Percentiles rank a stretch among this genome's conserved stretches.
Evolutionary conservation across 495 filamentous ascomycete species (phyloP).

Genomic region (Aspergillus affinis): DNA sequence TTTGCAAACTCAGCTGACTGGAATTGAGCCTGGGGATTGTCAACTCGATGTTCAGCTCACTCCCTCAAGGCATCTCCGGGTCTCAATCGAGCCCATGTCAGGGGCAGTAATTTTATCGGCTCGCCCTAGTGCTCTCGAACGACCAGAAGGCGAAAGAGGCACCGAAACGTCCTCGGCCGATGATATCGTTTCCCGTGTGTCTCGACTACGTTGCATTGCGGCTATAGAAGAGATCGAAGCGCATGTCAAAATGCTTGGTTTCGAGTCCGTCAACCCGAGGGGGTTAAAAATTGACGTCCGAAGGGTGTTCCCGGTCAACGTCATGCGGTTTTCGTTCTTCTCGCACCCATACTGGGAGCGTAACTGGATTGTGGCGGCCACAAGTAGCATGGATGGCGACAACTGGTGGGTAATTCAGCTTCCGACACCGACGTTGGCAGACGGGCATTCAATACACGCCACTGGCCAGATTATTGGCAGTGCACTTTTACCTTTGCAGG

Average conservation of each 20-base stretch:
- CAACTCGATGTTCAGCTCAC: conserved; percentile 67
- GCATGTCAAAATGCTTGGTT: conserved; percentile 59
- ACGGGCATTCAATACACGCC: conserved; percentile 8
- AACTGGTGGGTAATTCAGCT: conserved; percentile 72
- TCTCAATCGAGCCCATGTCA: conserved; percentile 67
- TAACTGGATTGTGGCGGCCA: conserved; percentile 68
- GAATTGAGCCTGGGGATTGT: conserved; percentile 63
- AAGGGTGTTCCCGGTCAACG: conserved; percentile 58
- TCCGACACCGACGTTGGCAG: conserved; percentile 23
- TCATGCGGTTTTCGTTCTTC: conserved; percentile 62
- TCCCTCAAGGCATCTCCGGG: conserved; percentile 50
- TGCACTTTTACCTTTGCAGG: conserved; percentile 23
- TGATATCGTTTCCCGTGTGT: conserved; percentile 52
- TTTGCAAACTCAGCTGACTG: conserved; percentile 54
- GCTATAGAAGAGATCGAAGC: conserved; percentile 63
- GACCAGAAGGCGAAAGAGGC: conserved; percentile 37
- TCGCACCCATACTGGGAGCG: conserved; percentile 59
- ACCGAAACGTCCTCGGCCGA: conserved; percentile 49
- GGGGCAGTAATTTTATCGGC: conserved; percentile 40
- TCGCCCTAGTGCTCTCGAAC: conserved; percentile 45
- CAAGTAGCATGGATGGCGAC: conserved; percentile 70
- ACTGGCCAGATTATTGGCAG: conserved; percentile 30
- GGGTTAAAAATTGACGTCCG: conserved; percentile 58
- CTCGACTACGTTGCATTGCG: conserved; percentile 55
- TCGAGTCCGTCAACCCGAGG: conserved; percentile 55